Evolutionary conservation across 495 filamentous ascomycete genomes (phyloP).

Genomic region (Penicillium antarcticum): DNA sequence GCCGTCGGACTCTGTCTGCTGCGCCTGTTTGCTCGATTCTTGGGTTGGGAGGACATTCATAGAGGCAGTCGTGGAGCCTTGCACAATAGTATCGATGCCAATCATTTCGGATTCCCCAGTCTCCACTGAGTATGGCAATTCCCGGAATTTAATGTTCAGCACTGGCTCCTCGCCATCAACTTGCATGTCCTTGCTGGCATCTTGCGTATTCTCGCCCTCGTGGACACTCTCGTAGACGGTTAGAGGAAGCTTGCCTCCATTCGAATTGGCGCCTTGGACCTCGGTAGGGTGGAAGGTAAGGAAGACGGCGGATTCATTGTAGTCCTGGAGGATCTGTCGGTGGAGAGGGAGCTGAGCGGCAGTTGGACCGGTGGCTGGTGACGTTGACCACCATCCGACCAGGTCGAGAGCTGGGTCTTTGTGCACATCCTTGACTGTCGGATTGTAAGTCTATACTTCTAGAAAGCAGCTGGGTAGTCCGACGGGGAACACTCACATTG

Average conservation of each 20-base stretch:
- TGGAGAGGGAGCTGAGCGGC: conserved; percentile 68
- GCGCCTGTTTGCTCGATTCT: conserved; percentile 6
- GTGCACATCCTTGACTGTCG: conserved; percentile 81
- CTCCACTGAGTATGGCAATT: conserved; percentile 82
- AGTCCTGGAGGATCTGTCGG: conserved; percentile 63
- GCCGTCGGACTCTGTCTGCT: conserved; percentile 30
- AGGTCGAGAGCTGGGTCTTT: conserved; percentile 78
- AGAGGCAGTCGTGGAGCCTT: conserved; percentile 74
- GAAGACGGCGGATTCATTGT: conserved; percentile 85
- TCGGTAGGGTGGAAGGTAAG: conserved; percentile 76
- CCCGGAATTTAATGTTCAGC: conserved; percentile 69
- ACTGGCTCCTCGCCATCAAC: conserved; percentile 58
- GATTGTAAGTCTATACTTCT: conserved; percentile 2
- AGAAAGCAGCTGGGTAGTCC: not conserved
- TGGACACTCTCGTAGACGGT: conserved; percentile 86
- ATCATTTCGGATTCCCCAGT: conserved; percentile 98
- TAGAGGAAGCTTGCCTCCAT: conserved; percentile 78
- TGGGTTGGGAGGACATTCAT: conserved; percentile 6
- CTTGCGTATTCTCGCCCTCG: conserved; percentile 56
- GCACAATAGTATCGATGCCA: conserved; percentile 83
- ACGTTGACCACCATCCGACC: conserved; percentile 92
- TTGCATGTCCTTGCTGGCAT: conserved; percentile 69
- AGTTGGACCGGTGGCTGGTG: conserved; percentile 69
- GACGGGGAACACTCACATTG: conserved; percentile 61
- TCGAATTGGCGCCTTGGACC: conserved; percentile 39